Evolutionary conservation across 2,329 filamentous ascomycete species (phyloP).

Genomic region (Monosporascus sp.): DNA sequence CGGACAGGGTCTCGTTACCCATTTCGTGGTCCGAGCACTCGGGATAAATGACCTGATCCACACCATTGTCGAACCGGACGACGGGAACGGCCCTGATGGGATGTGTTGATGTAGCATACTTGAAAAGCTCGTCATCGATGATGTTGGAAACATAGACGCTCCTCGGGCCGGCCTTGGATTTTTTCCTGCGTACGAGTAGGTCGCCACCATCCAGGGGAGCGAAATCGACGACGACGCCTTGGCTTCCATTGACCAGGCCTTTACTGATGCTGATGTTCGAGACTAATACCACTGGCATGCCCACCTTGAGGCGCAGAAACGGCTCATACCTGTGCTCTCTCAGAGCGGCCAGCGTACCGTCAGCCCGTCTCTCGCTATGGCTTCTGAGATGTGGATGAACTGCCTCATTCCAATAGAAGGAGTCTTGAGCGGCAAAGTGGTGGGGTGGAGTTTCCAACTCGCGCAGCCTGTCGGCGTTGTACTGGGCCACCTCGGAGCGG

Average conservation of each 20-base stretch:
- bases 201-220: conserved; percentile 16
- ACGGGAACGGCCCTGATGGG: conserved; percentile 33
- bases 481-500: conserved; percentile 22
- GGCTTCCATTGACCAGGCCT: conserved; percentile 36
- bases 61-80: conserved; percentile 42
- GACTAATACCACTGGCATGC: conserved; percentile 42
- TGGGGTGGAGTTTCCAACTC: conserved; percentile 12
- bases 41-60: conserved; percentile 35
- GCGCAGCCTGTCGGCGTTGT: conserved; percentile 22
- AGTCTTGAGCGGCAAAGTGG: conserved; percentile 26
- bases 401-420: conserved; percentile 28
- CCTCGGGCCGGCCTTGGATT: neutral
- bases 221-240: conserved; percentile 34
- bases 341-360: conserved; percentile 19
- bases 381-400: conserved; percentile 10
- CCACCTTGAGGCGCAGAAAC: conserved; percentile 34
- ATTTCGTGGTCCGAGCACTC: conserved; percentile 39
- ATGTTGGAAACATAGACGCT: no score
- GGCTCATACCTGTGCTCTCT: conserved; percentile 35
- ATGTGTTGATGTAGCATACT: neutral
- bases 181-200: conserved; percentile 3
- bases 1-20: conserved; percentile 24
- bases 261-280: conserved; percentile 33
- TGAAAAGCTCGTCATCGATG: neutral
- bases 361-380: conserved; percentile 4